Percentiles rank a stretch among this genome's conserved stretches.
Evolutionary conservation across 148 eudicot genomes (phyloP).

Genomic region (Diospyros lotus): DNA sequence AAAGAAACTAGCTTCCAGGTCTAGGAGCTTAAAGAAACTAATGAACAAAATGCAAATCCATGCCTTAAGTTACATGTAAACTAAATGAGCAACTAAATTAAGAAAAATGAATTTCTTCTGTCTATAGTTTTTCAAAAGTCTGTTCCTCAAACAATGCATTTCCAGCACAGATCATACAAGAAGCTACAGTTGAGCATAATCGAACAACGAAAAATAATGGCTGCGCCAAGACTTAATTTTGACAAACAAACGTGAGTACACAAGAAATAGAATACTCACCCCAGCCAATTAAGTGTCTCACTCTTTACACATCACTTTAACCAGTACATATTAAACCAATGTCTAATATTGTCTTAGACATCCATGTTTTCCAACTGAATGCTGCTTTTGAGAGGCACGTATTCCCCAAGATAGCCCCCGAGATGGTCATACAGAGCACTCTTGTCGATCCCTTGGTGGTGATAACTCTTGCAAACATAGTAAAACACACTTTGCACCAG

Average conservation of each 20-base stretch:
- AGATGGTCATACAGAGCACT: slow-evolving; percentile 81
- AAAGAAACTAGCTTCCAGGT: no score
- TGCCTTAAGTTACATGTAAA: no score
- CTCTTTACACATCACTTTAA: neutral
- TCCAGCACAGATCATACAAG: neutral
- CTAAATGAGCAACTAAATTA: no score
- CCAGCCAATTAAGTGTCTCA: neutral
- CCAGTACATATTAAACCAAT: neutral
- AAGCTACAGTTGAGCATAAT: slow-evolving; percentile 1
- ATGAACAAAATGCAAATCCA: no score
- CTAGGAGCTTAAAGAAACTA: no score
- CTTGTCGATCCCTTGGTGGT: slow-evolving; percentile 86
- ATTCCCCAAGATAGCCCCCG: slow-evolving; percentile 94
- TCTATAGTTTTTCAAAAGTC: no score
- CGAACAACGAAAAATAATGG: slow-evolving; percentile 6
- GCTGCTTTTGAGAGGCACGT: slow-evolving; percentile 96
- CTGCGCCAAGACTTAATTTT: neutral
- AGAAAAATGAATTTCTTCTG: no score
- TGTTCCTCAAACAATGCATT: neutral
- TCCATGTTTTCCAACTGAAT: slow-evolving; percentile 84
- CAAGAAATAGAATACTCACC: slow-evolving; percentile 11
- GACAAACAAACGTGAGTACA: slow-evolving; percentile 8
- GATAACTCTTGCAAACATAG: slow-evolving; percentile 93
- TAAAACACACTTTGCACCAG: slow-evolving; percentile 95
- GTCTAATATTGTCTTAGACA: slow-evolving; percentile 19